Base-by-base conservation (phyloP, 2,329 filamentous ascomycete genomes). In the Dothistroma septosporum region DNA sequence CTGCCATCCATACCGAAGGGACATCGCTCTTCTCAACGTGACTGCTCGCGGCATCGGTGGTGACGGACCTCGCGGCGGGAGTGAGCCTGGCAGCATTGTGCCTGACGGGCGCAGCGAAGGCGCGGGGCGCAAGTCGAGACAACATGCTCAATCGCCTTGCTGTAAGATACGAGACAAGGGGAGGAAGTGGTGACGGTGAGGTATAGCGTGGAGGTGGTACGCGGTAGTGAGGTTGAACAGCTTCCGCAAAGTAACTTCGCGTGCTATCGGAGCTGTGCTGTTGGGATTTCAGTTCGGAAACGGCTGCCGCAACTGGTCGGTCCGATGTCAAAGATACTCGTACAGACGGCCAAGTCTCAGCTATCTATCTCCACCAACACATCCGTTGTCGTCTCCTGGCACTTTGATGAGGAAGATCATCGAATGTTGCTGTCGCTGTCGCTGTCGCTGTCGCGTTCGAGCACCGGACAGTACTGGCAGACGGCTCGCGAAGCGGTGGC, bases 11-110 rank as follows among this genome's bases (percentile, higher is more conserved):
- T 81, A 89, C 87, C 76, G 83, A 76, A 60, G 87, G 87, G 66
- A 90, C 83, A 71, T 86, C 82, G 74, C 82, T 83, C 82, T 90
- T 90, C 77, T 93, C 91, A 72, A 92, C 87, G 77, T 95, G 91
- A 72, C 92, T 87, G 73, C 90, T 93, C 69, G 94, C 94, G 68
- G 94, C 94, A 80, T 97, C 89, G 69, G 94, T 97, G 70, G 94
- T 99, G 74, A 99, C 94, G 70, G 85, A 85, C 76, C 93, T 86
- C 76, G 80, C 75, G 67, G 78, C 76, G 31, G 76, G 70, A 62
- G 73, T 68, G 61, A 73, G 67, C 62, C 71, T 63, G 61, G 68
- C 63, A 55, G 66, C 68, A 64, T 67, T 63, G 60, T 53, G 60
- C 59, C 72, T 68, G 52, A 66, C 63, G 41, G 73, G 70, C 65